Conservation (phyloP, 768 basidiomycete species). For the Lactifluus echinatus region DNA sequence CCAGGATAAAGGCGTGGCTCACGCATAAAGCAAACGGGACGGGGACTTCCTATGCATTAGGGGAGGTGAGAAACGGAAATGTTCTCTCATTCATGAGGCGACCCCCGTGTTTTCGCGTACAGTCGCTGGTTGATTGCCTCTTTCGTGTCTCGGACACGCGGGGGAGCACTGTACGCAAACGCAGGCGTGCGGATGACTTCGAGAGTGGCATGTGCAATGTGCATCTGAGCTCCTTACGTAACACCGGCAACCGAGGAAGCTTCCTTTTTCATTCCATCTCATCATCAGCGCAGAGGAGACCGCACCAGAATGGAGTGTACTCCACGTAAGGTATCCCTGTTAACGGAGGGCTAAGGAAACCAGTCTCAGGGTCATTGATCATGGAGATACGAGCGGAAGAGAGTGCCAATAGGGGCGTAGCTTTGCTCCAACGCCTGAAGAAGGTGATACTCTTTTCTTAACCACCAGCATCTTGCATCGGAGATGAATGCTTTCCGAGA, state of each 20-base stretch:
- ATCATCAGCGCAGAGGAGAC: neutral
- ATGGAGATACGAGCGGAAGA: slow-evolving; percentile 2
- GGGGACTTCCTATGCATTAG: neutral
- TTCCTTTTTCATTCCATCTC: slow-evolving; percentile 2
- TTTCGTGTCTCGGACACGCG: neutral
- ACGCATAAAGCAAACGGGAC: neutral
- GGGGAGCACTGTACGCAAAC: neutral
- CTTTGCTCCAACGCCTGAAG: neutral
- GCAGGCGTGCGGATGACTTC: neutral
- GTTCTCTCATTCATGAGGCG: neutral
- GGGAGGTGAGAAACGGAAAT: neutral
- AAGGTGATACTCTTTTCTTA: slow-evolving; percentile 1
- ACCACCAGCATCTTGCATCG: neutral
- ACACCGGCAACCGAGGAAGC: neutral
- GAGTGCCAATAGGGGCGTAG: neutral
- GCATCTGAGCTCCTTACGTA: neutral
- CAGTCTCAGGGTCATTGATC: neutral
- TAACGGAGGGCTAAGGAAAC: neutral
- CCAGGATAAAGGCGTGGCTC: neutral
- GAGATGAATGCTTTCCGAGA: slow-evolving; percentile 8
- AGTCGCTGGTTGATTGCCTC: neutral
- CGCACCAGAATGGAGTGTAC: neutral
- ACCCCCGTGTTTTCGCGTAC: neutral
- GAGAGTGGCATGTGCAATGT: neutral
- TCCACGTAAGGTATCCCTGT: neutral